phyloP scores from a whole-genome alignment of 352 stramenopile genomes.

The Globisporangium sylvaticum region DNA sequence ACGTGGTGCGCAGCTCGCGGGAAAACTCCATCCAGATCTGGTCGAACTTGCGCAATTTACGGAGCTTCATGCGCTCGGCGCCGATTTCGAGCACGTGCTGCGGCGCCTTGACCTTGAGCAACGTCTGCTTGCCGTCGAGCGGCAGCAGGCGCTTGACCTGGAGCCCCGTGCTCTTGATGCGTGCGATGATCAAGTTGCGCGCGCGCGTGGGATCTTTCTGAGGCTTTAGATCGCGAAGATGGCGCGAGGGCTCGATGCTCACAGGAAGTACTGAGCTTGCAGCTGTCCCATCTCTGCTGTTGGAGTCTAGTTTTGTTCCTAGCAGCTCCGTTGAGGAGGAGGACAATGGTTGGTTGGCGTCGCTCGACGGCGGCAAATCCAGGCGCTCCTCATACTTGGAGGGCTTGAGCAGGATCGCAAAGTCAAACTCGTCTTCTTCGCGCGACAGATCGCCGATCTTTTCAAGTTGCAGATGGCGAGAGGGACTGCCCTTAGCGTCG shows the following conservation, averaged over 20 bases:
- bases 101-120: conserved; percentile 76
- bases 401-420: conserved; percentile 79
- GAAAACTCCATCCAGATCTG: conserved; percentile 81
- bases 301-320: background rate
- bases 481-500: background rate
- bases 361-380: conserved; percentile 20
- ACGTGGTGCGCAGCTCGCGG: conserved; percentile 59
- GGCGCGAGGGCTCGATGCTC: background rate
- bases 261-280: background rate
- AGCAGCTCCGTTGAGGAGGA: background rate
- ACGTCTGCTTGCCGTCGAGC: conserved; percentile 65
- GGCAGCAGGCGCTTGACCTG: conserved; percentile 71
- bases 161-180: conserved; percentile 57
- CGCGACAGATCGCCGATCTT: conserved; percentile 62
- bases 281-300: background rate
- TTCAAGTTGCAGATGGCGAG: background rate
- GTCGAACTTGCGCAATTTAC: conserved; percentile 64
- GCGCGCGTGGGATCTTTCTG: conserved; percentile 18
- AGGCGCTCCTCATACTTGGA: conserved; percentile 65
- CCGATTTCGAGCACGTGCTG: conserved; percentile 61
- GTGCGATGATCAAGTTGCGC: conserved; percentile 41
- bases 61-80: conserved; percentile 58
- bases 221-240: background rate
- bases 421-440: conserved; percentile 77
- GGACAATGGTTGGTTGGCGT: background rate